Evolutionary conservation across 164 flowering plant species (phyloP).

Genomic region (Vitis rupestris): DNA sequence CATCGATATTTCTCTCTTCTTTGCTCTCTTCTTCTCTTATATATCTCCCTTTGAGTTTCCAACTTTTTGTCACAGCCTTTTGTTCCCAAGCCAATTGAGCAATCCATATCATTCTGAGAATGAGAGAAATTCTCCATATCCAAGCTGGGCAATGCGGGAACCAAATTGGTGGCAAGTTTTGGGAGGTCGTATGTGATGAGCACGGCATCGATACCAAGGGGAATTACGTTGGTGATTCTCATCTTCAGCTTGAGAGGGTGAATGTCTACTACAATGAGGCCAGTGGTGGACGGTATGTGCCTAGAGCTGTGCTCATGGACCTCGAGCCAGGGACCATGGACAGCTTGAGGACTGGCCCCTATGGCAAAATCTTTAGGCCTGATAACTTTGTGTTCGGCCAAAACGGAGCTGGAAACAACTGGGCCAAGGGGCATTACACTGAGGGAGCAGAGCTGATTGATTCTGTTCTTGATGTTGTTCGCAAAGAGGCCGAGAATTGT

Average conservation of each 20-base stretch:
- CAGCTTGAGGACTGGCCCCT: conserved; percentile 47
- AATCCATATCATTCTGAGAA: conserved; percentile 8
- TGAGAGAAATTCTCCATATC: conserved; percentile 69
- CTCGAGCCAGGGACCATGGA: conserved; percentile 76
- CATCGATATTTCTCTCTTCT: conserved; percentile 3
- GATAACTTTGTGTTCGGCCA: conserved; percentile 66
- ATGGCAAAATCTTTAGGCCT: conserved; percentile 53
- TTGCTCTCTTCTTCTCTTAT: neutral
- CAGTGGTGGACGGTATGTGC: conserved; percentile 56
- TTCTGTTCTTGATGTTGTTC: conserved; percentile 65
- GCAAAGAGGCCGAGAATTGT: conserved; percentile 66
- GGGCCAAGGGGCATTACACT: conserved; percentile 66
- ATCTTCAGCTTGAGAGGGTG: conserved; percentile 48
- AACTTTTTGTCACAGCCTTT: conserved; percentile 5
- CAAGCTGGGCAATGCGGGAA: conserved; percentile 76
- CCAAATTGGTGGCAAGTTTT: conserved; percentile 59
- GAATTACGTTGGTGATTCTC: conserved; percentile 35
- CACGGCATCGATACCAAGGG: conserved; percentile 53
- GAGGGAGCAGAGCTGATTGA: conserved; percentile 64
- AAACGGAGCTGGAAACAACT: conserved; percentile 63
- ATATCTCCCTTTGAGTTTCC: neutral
- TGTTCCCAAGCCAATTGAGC: neutral
- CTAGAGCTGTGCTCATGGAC: conserved; percentile 61
- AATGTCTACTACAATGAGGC: conserved; percentile 67
- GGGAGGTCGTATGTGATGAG: conserved; percentile 62